Base-by-base conservation (phyloP, 2,329 filamentous ascomycete genomes). In the Microdochium paspali region DNA sequence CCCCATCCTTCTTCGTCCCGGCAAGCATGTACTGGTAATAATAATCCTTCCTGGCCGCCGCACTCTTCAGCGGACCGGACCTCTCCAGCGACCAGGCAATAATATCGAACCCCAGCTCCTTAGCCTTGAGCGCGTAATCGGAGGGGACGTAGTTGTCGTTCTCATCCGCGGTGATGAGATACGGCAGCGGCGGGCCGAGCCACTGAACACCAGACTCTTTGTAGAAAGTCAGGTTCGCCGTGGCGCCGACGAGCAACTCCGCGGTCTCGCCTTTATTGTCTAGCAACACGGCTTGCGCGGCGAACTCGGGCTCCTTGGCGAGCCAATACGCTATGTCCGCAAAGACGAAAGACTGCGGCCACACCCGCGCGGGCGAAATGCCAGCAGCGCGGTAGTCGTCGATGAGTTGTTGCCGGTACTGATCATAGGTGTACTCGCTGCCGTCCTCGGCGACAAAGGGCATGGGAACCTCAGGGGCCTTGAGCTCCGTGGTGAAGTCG, bases 11-110 rank as follows among this genome's bases (percentile, higher is more conserved):
- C 47, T 72, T 70, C 44, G 80, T 74, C 1, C 72, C 63, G 44
- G 79, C 72, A 5, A 70, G 67, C 20, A 84, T 69, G 4, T 72
- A 70, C 47, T 66, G 68, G 55, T 78, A 84, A 62, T 82, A 83
- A 50, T 77, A 79, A 2, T 72, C 73, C 23, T 76, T 69, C 20
- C 70, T 70, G 47, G 24, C 42, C 23, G 24, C 42, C 4, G 42
- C 42, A 7, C 3, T 21, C 23, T 44, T 44, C 12, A 85, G 61
- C 49, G 79, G 80, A 0, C 79, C 79, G 0, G 77, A 82, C 25
- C 84, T 74, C 64, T 88, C 84, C 43, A 86, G 72, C 7, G 74
- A 79, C 84, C 84, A 88, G 1, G 81, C 75, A 39, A 87, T 73
- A 50, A 87, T 78, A 44, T 82, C 72, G 40, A 87, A 66, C 1